Evolutionary conservation across 805 yeast genomes (phyloP).

Genomic region (Candida methanosorbosa): DNA sequence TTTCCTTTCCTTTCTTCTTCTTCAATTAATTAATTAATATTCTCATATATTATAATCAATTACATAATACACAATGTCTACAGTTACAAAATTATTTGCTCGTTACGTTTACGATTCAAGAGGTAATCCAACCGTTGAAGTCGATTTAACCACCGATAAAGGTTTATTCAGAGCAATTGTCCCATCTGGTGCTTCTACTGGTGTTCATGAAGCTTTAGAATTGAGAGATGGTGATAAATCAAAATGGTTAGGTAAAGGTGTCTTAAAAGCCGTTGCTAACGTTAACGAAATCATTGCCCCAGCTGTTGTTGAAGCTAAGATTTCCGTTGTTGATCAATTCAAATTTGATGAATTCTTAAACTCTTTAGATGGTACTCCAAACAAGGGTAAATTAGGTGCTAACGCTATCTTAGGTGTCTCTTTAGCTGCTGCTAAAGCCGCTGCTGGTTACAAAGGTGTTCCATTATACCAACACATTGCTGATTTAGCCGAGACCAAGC

Average conservation of each 20-base stretch:
- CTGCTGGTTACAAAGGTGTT: conserved; percentile 90
- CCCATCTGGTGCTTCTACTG: conserved; percentile 99
- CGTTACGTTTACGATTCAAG: conserved; percentile 99
- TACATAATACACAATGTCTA: conserved; percentile 24
- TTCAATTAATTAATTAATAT: neutral
- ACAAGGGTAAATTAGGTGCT: conserved; percentile 97
- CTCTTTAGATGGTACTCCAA: conserved; percentile 90
- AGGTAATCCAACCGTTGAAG: conserved; percentile 99
- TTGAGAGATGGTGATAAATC: conserved; percentile 97
- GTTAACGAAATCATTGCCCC: conserved; percentile 95
- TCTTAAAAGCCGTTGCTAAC: conserved; percentile 90
- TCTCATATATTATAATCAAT: neutral
- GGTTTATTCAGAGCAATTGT: conserved; percentile 96
- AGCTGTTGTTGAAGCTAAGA: conserved; percentile 70
- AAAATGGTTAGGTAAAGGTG: conserved; percentile 99
- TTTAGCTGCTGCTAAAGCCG: conserved; percentile 94
- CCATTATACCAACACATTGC: conserved; percentile 92
- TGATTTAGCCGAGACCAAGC: conserved; percentile 65
- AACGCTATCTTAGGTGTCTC: conserved; percentile 98
- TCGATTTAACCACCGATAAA: conserved; percentile 84
- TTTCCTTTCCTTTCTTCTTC: neutral
- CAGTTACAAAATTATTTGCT: conserved; percentile 80
- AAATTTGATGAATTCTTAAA: conserved; percentile 80
- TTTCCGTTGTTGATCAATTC: conserved; percentile 82
- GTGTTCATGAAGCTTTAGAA: conserved; percentile 97